phyloP scores from a whole-genome alignment of 2,329 filamentous ascomycete species.

The Acephala macrosclerotiorum region DNA sequence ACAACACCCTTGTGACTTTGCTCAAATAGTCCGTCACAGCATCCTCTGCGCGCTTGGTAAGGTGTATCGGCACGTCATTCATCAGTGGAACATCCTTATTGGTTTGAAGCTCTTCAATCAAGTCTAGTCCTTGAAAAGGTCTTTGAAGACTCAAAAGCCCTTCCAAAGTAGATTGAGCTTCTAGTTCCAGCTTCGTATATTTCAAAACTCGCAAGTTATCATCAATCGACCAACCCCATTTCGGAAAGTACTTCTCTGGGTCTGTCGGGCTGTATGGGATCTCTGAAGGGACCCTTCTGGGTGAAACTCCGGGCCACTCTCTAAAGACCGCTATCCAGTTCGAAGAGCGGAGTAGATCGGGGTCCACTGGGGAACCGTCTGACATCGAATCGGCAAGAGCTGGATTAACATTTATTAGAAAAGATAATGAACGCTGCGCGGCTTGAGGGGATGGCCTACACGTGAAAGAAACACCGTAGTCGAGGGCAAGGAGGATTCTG shows the following conservation, averaged over 20 bases:
- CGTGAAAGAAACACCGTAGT: conserved; percentile 14
- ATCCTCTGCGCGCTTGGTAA: conserved; percentile 11
- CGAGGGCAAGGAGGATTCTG: conserved; percentile 14
- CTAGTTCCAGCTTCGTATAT: conserved; percentile 15
- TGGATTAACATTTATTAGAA: not conserved
- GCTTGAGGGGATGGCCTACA: not conserved
- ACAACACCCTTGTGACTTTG: not conserved
- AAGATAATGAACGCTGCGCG: not conserved
- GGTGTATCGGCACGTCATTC: conserved; percentile 2
- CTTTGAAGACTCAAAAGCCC: not conserved
- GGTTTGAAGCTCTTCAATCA: not conserved
- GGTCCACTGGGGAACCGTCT: not conserved
- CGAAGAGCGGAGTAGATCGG: too few species aligned
- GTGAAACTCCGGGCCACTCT: conserved; percentile 2
- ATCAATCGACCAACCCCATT: conserved; percentile 20
- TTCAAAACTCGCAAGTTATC: conserved; percentile 6
- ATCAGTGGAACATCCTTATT: not conserved
- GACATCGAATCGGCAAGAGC: not conserved
- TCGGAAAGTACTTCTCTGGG: not conserved
- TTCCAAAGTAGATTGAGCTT: not conserved
- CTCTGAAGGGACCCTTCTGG: conserved; percentile 1
- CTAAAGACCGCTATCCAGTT: not conserved
- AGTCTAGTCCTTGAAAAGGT: conserved; percentile 3
- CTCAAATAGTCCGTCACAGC: conserved; percentile 11
- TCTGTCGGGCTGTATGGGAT: not conserved